These are phyloP conservation scores for Adansonia madagascariensis DNA, from an alignment of 441 rosid genomes.

Conservation along the genomic window DNA sequence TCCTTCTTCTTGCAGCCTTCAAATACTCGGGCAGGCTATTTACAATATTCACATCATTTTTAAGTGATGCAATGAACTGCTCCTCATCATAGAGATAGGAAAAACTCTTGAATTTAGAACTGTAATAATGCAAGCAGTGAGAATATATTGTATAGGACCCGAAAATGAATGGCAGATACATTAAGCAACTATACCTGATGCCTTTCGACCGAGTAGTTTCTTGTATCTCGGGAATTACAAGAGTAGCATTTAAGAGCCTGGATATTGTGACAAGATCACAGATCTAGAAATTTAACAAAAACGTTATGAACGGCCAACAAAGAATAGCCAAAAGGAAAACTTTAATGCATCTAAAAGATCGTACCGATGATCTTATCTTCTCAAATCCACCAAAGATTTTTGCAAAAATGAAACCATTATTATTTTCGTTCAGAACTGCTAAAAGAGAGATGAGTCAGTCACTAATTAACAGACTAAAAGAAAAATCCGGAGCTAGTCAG, in stretches of 20 bases:
- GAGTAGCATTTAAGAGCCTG: slow-evolving; percentile 99
- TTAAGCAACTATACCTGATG: slow-evolving; percentile 62
- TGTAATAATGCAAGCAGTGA: slow-evolving; percentile 28
- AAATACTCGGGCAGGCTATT: slow-evolving; percentile 80
- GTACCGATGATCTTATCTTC: slow-evolving; percentile 87
- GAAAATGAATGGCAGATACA: slow-evolving; percentile 27
- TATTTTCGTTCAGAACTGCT: slow-evolving; percentile 60
- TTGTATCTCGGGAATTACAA: slow-evolving; percentile 99
- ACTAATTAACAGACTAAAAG: slow-evolving; percentile 1
- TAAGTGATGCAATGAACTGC: slow-evolving; percentile 88
- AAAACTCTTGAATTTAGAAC: slow-evolving; percentile 91
- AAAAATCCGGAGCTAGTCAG: slow-evolving; percentile 16
- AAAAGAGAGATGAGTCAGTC: slow-evolving; percentile 7
- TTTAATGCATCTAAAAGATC: slow-evolving; percentile 36
- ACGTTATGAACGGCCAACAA: slow-evolving; percentile 53
- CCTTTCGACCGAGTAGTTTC: slow-evolving; percentile 85
- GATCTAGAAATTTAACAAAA: slow-evolving; percentile 87
- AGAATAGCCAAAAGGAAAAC: slow-evolving; percentile 27
- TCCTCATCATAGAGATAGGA: slow-evolving; percentile 92
- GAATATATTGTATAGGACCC: slow-evolving; percentile 21
- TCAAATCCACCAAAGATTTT: slow-evolving; percentile 95
- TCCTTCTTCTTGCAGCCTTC: slow-evolving; percentile 81
- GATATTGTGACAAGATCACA: slow-evolving; percentile 99
- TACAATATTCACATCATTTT: slow-evolving; percentile 68
- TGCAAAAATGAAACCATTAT: slow-evolving; percentile 81